Conservation (phyloP, 371 early-diverging fungal genomes). For the Rhizopus delemar region DNA sequence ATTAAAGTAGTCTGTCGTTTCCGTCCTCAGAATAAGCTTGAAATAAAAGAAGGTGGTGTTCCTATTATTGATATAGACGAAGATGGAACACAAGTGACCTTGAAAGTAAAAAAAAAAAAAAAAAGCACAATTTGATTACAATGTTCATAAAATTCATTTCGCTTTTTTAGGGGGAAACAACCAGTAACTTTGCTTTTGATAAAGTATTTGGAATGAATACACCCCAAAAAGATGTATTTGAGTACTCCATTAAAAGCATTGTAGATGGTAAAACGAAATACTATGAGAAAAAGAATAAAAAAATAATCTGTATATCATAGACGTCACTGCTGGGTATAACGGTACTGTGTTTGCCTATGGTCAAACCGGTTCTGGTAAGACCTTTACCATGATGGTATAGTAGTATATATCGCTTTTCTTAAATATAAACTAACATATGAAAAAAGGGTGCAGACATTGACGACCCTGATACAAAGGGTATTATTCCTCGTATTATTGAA, state of each 20-base stretch:
- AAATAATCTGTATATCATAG: slow-evolving; percentile 24
- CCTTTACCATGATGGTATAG: slow-evolving; percentile 97
- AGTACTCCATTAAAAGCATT: slow-evolving; percentile 85
- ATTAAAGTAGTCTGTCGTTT: slow-evolving; percentile 97
- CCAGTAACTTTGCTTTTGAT: slow-evolving; percentile 87
- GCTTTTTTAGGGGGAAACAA: slow-evolving; percentile 76
- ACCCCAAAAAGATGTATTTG: slow-evolving; percentile 83
- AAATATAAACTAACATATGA: not conserved
- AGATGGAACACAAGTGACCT: slow-evolving; percentile 74
- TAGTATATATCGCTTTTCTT: not conserved
- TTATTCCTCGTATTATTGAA: slow-evolving; percentile 94
- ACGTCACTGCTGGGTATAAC: slow-evolving; percentile 85
- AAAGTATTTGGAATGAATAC: slow-evolving; percentile 83
- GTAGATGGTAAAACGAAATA: slow-evolving; percentile 74
- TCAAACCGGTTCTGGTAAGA: slow-evolving; percentile 98
- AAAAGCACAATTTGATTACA: slow-evolving; percentile 17
- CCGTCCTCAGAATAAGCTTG: slow-evolving; percentile 91
- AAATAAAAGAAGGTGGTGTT: slow-evolving; percentile 87
- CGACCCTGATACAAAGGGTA: slow-evolving; percentile 82
- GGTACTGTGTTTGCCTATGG: slow-evolving; percentile 99
- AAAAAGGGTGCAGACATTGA: slow-evolving; percentile 83
- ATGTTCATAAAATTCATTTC: not conserved
- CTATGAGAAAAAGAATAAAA: not conserved
- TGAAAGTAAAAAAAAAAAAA: slow-evolving; percentile 54
- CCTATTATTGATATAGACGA: slow-evolving; percentile 83